These are phyloP conservation scores for Fusarium tjaetaba DNA, from an alignment of 2,329 filamentous ascomycete species.

Conservation along the genomic window DNA sequence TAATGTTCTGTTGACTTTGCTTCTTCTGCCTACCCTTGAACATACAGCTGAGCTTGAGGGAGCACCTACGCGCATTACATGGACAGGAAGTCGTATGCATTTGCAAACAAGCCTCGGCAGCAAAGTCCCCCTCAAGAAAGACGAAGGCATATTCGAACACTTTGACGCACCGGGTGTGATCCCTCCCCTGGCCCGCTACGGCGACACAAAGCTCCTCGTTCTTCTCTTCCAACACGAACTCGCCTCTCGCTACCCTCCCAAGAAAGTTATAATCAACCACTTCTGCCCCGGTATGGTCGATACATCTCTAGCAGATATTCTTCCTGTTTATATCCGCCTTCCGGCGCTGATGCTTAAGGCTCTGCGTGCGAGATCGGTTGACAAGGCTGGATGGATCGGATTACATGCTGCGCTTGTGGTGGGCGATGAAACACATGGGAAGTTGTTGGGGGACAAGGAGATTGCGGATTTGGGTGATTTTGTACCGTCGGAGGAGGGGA, in stretches of 20 bases:
- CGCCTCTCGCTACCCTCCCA: background rate
- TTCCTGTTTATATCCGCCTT: slow-evolving; percentile 25
- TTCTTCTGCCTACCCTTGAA: slow-evolving; percentile 35
- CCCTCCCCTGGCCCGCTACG: background rate
- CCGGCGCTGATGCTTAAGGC: background rate
- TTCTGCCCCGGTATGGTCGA: slow-evolving; percentile 12
- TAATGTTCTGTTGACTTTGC: slow-evolving; percentile 38
- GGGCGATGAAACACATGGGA: slow-evolving; percentile 25
- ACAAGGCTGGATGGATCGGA: slow-evolving; percentile 26
- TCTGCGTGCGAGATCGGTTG: slow-evolving; percentile 7
- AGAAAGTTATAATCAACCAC: background rate
- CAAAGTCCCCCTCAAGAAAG: background rate
- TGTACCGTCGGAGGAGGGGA: background rate
- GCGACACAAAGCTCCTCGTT: slow-evolving; percentile 13
- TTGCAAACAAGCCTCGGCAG: background rate
- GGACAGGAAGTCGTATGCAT: slow-evolving; percentile 32
- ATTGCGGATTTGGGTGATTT: background rate
- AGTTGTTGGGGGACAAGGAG: slow-evolving; percentile 18
- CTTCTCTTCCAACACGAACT: slow-evolving; percentile 34
- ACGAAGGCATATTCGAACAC: background rate
- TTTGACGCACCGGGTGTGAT: background rate
- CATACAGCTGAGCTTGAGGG: slow-evolving; percentile 9
- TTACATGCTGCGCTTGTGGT: slow-evolving; percentile 29
- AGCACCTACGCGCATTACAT: slow-evolving; percentile 16
- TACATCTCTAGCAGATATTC: slow-evolving; percentile 9